Conservation (phyloP, 2,329 filamentous ascomycete genomes). For the Pyrenophora teres region DNA sequence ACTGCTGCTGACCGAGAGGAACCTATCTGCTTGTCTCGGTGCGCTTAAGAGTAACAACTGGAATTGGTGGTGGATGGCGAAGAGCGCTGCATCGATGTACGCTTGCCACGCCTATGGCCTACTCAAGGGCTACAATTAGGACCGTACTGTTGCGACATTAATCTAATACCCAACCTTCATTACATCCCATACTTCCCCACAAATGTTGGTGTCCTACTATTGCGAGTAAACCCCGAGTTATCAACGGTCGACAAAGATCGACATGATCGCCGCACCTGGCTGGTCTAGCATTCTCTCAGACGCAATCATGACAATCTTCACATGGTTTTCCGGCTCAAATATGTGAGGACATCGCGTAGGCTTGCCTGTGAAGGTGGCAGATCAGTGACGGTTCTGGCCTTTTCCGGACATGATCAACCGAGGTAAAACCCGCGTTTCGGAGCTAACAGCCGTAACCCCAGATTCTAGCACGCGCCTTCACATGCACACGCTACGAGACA, state of each 20-base stretch:
- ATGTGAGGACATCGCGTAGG: neutral
- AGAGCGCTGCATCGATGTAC: conserved; percentile 10
- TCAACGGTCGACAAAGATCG: conserved; percentile 3
- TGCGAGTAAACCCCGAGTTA: neutral
- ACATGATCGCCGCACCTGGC: neutral
- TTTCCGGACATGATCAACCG: conserved; percentile 18
- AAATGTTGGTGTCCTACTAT: neutral
- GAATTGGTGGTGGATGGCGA: conserved; percentile 14
- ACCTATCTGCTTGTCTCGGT: conserved; percentile 4
- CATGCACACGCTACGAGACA: conserved; percentile 26
- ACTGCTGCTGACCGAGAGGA: neutral
- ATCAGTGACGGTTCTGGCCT: conserved; percentile 16
- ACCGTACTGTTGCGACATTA: neutral
- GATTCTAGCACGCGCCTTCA: conserved; percentile 32
- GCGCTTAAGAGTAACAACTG: neutral
- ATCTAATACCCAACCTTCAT: no score
- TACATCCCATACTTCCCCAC: no score
- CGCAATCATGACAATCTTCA: conserved; percentile 6
- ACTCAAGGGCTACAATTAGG: conserved; percentile 36
- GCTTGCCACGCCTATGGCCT: conserved; percentile 34
- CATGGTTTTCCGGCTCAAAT: conserved; percentile 6
- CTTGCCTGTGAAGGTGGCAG: conserved; percentile 10
- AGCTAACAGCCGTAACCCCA: conserved; percentile 18
- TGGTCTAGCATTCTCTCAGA: conserved; percentile 2
- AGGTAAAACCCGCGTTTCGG: conserved; percentile 14